Evolutionary conservation across 345 rosid genomes (phyloP), one percentile per base, ranked within the genome.

Genomic region (Pugionium dolabratum): DNA sequence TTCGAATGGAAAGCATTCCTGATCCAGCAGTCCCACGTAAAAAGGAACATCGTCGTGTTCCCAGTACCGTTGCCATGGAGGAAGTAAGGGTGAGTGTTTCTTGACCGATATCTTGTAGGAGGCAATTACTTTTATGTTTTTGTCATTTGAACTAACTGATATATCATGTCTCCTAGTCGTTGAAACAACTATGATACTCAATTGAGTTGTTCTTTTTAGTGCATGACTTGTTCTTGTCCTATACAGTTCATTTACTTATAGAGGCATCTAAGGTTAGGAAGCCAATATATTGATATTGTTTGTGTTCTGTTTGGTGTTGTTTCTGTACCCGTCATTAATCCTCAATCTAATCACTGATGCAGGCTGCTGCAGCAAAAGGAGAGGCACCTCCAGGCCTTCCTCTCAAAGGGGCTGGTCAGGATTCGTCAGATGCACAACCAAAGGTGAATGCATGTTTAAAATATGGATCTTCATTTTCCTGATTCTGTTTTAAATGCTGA

Each of bases 381-480:
- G 99, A 95, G 83, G 97, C 99, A 62, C 99, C 97, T 79, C 95
- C 89, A 41, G 99, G 99, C 70, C 95, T 95, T 59, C 99, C 97
- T 79, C 77, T 95, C 51, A 95, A 95, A 78, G 95, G 97, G 59
- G 97, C 95, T 64, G 97, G 96, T 67, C 97, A 88, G 79, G 93
- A 90, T 81, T 87, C 99, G 51, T 84, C 97, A 56, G 97, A 94
- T 75, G 83, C 90, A 62, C 86, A 85, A 69, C 88, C 88, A 40
- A 79, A 82, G 87, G 99, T 89, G 64, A 83, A 56, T 34, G 39
- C 66, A 36, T 76, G 60, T 60, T 62, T 43, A 59, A 27, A 48
- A 59, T 41, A 43, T 42, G 7, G 25, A 66, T 53, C 11, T 9
- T 60, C 39, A 50, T 71, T 43, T 46, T 54, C 45, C 10, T 43